phyloP scores from a whole-genome alignment of 2,329 filamentous ascomycete genomes.

The Pseudogymnoascus pannorum region DNA sequence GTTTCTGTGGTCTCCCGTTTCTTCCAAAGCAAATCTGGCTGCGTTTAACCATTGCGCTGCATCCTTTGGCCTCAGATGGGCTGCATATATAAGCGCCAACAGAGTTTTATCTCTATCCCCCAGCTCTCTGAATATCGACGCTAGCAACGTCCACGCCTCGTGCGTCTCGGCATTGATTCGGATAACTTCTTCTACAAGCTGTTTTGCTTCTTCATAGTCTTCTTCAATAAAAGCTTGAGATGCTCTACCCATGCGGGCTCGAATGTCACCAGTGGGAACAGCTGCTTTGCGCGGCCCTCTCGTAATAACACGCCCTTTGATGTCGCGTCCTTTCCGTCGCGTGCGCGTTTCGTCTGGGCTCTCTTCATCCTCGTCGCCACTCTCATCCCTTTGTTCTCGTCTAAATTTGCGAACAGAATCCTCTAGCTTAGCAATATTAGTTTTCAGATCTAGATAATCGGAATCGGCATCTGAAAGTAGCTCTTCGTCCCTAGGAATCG shows the following conservation, averaged over 20 bases:
- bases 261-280: constrained; percentile 66
- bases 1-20: constrained; percentile 38
- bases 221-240: constrained; percentile 59
- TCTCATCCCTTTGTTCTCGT: constrained; percentile 13
- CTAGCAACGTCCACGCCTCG: constrained; percentile 56
- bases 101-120: constrained; percentile 50
- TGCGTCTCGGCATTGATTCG: constrained; percentile 61
- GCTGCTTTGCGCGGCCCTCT: constrained; percentile 47
- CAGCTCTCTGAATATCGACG: constrained; percentile 54
- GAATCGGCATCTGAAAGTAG: constrained; percentile 32
- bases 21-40: constrained; percentile 48
- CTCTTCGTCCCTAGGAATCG: constrained; percentile 9
- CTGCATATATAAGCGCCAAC: constrained; percentile 53
- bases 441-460: constrained; percentile 35
- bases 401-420: constrained; percentile 20
- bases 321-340: constrained; percentile 9
- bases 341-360: constrained; percentile 10
- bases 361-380: neutral
- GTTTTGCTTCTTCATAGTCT: constrained; percentile 52
- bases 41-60: constrained; percentile 49
- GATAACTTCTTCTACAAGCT: constrained; percentile 55
- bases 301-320: constrained; percentile 12
- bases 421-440: constrained; percentile 34
- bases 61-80: constrained; percentile 55
- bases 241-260: constrained; percentile 56